Evolutionary conservation across 1,139 yeast species (phyloP).

Genomic region (Pichia sp.): DNA sequence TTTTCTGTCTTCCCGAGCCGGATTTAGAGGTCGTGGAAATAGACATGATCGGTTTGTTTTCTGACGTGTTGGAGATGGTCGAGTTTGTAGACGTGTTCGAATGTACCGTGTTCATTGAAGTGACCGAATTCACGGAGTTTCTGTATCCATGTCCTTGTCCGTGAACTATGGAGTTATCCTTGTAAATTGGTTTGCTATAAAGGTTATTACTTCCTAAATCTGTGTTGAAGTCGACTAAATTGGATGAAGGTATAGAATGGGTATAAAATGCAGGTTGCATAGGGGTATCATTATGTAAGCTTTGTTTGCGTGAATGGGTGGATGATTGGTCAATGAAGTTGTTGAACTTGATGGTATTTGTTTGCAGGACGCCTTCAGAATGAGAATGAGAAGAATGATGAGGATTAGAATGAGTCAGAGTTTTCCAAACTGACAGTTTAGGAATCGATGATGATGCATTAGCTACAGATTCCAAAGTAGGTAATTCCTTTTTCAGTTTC

Average conservation of each 20-base stretch:
- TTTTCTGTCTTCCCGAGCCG: background rate
- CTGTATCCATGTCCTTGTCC: background rate
- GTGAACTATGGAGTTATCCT: background rate
- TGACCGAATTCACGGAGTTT: constrained; percentile 6
- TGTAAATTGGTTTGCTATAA: too few relatives aligned
- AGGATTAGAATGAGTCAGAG: background rate
- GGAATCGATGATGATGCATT: background rate
- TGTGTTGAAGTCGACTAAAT: too few relatives aligned
- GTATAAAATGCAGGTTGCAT: too few relatives aligned
- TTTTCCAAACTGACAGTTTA: constrained; percentile 7
- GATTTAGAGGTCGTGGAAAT: background rate
- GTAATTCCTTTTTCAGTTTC: background rate
- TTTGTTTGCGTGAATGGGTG: too few relatives aligned
- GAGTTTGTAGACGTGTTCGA: constrained; percentile 9
- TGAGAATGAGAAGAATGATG: too few relatives aligned
- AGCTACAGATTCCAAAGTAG: background rate
- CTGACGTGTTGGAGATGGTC: constrained; percentile 5
- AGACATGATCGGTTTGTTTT: background rate
- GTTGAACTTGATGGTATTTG: too few relatives aligned
- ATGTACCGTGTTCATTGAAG: too few relatives aligned
- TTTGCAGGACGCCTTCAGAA: too few relatives aligned
- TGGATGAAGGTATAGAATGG: too few relatives aligned
- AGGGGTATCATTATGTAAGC: too few relatives aligned
- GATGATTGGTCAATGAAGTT: too few relatives aligned
- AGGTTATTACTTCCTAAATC: too few relatives aligned